phyloP scores from a whole-genome alignment of 176 grass and related monocot species.

The Cymbopogon citratus region DNA sequence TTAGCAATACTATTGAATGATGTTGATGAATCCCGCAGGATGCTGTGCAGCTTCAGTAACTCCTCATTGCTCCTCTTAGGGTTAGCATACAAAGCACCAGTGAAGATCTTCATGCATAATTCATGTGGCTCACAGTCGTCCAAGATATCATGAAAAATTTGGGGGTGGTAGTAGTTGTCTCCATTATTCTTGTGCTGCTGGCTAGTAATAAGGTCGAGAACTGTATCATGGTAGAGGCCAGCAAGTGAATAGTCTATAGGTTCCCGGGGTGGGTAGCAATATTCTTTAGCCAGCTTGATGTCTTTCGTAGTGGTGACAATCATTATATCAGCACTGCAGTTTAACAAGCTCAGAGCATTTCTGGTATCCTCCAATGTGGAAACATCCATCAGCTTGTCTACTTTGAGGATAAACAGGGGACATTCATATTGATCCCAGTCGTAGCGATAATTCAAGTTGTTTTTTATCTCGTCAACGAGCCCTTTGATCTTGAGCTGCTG shows the following conservation, averaged over 20 bases:
- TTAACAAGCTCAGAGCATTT: not conserved
- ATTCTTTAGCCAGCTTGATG: not conserved
- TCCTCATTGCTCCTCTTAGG: too few relatives aligned
- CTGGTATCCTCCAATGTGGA: not conserved
- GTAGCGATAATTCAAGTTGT: too few relatives aligned
- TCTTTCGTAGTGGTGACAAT: not conserved
- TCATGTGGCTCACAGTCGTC: too few relatives aligned
- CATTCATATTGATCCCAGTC: not conserved
- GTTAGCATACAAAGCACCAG: too few relatives aligned
- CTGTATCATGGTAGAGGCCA: not conserved
- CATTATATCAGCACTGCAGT: not conserved
- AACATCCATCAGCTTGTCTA: not conserved
- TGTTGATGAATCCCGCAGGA: too few relatives aligned
- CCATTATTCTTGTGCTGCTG: not conserved
- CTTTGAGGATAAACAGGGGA: not conserved
- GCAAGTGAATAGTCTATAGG: constrained; percentile 5
- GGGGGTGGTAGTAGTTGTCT: too few relatives aligned
- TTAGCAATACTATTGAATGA: too few relatives aligned
- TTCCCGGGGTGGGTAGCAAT: not conserved
- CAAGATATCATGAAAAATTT: too few relatives aligned
- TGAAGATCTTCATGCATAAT: too few relatives aligned
- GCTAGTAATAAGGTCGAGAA: not conserved
- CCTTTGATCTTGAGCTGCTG: too few relatives aligned
- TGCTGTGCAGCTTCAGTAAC: too few relatives aligned
- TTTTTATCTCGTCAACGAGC: too few relatives aligned